Percentiles rank a stretch among this genome's conserved stretches.
Conservation (phyloP, 257 asterid species). For the Penstemon newberryi region DNA sequence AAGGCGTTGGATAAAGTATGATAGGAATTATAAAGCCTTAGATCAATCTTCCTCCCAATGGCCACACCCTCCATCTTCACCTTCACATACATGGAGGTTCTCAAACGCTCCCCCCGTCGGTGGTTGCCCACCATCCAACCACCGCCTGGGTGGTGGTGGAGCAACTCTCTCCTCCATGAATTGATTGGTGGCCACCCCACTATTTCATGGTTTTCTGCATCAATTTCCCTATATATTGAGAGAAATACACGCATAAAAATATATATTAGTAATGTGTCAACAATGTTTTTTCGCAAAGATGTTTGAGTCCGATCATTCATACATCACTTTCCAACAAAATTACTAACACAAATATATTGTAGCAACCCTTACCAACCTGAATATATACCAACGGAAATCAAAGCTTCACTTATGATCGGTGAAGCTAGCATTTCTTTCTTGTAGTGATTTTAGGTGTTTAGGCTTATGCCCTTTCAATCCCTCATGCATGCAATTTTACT, state of each 20-base stretch:
- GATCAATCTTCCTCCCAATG: conserved; percentile 51
- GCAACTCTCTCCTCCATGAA: conserved; percentile 37
- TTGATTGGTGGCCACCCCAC: conserved; percentile 54
- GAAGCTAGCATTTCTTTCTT: no score
- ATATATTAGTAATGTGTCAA: no score
- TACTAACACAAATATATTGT: no score
- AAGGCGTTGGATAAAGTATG: conserved; percentile 35
- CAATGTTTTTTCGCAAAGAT: no score
- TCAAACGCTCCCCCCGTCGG: conserved; percentile 1
- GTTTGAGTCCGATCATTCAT: no score
- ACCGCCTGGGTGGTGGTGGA: conserved; percentile 30
- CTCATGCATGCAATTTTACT: no score
- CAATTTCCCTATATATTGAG: conserved; percentile 22
- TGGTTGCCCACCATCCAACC: conserved; percentile 25
- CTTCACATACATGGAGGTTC: conserved; percentile 43
- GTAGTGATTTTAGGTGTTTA: no score
- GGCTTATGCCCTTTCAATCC: no score
- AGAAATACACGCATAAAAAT: not conserved
- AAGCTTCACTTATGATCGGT: no score
- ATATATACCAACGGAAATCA: no score
- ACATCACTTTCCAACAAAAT: no score
- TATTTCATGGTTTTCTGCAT: conserved; percentile 30
- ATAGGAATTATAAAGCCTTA: conserved; percentile 40
- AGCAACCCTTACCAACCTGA: no score
- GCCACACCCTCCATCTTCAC: conserved; percentile 64